Evolutionary conservation across 257 asterid species (phyloP).

Genomic region (Salvia rosmarinus): DNA sequence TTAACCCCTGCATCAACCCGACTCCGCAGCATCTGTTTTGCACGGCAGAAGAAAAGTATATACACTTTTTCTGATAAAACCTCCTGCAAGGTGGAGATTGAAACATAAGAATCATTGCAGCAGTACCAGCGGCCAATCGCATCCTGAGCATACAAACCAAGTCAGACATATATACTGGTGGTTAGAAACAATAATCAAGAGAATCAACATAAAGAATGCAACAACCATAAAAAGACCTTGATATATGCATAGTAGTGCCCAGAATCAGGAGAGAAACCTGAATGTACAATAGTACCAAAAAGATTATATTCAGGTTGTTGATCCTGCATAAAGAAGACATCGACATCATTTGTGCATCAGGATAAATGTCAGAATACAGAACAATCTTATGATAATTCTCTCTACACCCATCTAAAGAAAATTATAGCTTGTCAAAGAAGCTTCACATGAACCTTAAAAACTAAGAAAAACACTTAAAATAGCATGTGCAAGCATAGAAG

Average conservation of each 20-base stretch:
- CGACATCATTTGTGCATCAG: constrained; percentile 31
- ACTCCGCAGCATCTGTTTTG: constrained; percentile 74
- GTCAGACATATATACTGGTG: constrained; percentile 26
- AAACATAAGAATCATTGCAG: constrained; percentile 89
- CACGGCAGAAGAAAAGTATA: constrained; percentile 87
- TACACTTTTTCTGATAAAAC: constrained; percentile 93
- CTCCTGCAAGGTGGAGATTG: constrained; percentile 72
- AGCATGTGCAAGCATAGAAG: constrained; percentile 21
- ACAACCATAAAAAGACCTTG: constrained; percentile 58
- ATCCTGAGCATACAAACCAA: constrained; percentile 60
- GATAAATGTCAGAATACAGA: constrained; percentile 16
- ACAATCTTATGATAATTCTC: constrained; percentile 18
- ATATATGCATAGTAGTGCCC: constrained; percentile 99
- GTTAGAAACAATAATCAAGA: constrained; percentile 23
- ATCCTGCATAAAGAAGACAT: constrained; percentile 65
- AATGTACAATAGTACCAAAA: constrained; percentile 93
- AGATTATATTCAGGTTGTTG: constrained; percentile 83
- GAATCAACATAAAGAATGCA: constrained; percentile 24
- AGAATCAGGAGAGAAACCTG: constrained; percentile 95
- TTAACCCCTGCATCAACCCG: constrained; percentile 52
- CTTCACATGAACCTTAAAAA: not conserved
- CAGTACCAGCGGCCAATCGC: constrained; percentile 89
- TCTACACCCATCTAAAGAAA: not conserved
- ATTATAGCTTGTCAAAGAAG: constrained; percentile 17
- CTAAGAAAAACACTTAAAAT: not conserved